Conservation (phyloP, 805 yeast genomes). For the Yamadazyma tumulicola region DNA sequence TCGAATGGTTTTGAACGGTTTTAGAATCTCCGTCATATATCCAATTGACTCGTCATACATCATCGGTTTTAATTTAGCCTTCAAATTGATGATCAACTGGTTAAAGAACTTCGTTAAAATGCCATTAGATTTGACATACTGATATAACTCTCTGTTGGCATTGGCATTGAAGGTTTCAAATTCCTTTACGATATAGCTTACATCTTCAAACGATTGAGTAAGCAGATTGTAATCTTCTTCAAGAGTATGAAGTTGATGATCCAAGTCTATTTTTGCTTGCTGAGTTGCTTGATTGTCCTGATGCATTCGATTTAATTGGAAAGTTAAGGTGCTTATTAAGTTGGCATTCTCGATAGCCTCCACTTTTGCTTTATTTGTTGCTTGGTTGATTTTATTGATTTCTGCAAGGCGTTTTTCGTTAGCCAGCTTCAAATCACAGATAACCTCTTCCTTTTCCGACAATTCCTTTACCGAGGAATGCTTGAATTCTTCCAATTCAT, state of each 20-base stretch:
- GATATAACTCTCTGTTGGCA: background rate
- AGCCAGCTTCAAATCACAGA: background rate
- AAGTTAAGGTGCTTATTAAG: too few species aligned
- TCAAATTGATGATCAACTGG: constrained; percentile 5
- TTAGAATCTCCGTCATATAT: constrained; percentile 8
- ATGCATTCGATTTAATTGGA: too few species aligned
- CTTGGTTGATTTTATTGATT: too few species aligned
- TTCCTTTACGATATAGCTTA: background rate
- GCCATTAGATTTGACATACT: constrained; percentile 2
- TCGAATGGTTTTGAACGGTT: constrained; percentile 5
- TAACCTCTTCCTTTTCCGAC: background rate
- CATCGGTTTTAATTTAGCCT: constrained; percentile 12
- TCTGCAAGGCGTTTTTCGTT: too few species aligned
- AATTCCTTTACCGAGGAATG: background rate
- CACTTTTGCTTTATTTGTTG: too few species aligned
- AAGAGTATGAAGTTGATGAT: too few species aligned
- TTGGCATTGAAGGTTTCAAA: background rate
- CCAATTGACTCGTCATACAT: constrained; percentile 14
- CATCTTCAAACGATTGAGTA: background rate
- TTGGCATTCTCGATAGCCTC: too few species aligned
- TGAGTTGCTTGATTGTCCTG: too few species aligned
- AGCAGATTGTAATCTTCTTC: background rate
- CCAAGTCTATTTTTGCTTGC: too few species aligned
- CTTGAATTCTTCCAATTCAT: background rate
- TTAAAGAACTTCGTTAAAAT: constrained; percentile 1